These are phyloP conservation scores for Syzygium syzygioides DNA, from an alignment of 441 rosid species.

Conservation along the genomic window DNA sequence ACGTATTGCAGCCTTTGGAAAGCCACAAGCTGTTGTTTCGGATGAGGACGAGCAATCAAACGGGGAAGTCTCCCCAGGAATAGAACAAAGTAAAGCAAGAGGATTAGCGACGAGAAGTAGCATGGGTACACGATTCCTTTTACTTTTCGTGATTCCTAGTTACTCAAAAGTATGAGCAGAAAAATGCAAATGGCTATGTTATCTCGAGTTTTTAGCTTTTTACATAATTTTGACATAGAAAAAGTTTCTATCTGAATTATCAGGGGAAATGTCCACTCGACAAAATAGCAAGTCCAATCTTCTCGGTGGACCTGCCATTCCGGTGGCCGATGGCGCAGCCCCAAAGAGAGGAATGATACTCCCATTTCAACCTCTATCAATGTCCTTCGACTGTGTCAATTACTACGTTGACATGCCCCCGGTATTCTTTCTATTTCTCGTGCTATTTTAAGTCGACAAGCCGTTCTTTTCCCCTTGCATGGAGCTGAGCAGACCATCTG, in stretches of 20 bases:
- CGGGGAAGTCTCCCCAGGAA: constrained; percentile 18
- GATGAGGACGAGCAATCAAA: constrained; percentile 36
- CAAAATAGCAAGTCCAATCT: constrained; percentile 31
- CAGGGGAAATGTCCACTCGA: background rate
- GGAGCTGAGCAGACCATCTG: background rate
- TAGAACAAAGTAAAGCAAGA: constrained; percentile 19
- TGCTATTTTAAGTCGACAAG: background rate
- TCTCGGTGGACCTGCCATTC: constrained; percentile 14
- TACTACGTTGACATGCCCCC: constrained; percentile 95
- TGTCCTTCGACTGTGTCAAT: constrained; percentile 68
- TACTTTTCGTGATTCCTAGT: background rate
- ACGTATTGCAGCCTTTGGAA: constrained; percentile 47
- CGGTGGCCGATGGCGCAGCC: constrained; percentile 26
- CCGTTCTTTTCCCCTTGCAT: background rate
- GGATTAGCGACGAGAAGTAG: constrained; percentile 12
- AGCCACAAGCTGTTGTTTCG: constrained; percentile 61
- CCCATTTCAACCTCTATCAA: constrained; percentile 82
- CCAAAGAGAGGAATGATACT: constrained; percentile 82
- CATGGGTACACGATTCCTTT: constrained; percentile 18
- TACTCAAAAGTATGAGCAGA: background rate
- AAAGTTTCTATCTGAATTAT: background rate
- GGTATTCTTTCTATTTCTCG: constrained; percentile 30
- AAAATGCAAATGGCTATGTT: background rate
- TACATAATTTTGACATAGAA: background rate
- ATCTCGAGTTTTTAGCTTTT: background rate